Evolutionary conservation across 2,329 filamentous ascomycete species (phyloP), one percentile per base, ranked within the genome.

Genomic region (Cercospora sp.): DNA sequence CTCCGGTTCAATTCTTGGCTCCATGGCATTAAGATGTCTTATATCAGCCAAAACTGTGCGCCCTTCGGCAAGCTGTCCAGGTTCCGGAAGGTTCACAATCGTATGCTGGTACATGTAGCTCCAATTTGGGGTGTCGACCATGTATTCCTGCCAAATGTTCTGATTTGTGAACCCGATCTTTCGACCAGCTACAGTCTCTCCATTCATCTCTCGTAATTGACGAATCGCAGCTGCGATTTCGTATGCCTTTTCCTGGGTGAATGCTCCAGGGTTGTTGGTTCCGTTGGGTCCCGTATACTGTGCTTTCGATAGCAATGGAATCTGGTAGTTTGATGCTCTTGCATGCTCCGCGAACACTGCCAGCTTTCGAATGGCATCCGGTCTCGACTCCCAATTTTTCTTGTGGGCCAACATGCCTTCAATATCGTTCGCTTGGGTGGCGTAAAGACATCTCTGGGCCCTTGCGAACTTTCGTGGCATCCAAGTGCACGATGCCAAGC

Each of bases 341-440:
- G 71, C 71, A 58, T 73, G 71, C 63, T 73, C 71, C 16, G 70
- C 70, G 28, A 72, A 73, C 26, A 73, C 70, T 10, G 71, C 71
- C 34, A 73, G 57, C 51, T 73, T 73, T 40, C 70, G 63, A 12
- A 72, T 70, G 7, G 66, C 30, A 40, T 66, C 68, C 5, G 68
- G 68, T 26, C 69, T 69, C 9, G 61, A 59, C 55, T 73, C 71
- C 71, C 71, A 73, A 18, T 65, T 66, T 9, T 61, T 65, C 62
- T 73, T 73, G 28, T 73, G 61, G 13, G 68, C 43, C 12, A 73
- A 68, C 71, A 71, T 71, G 61, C 68, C 69, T 40, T 71, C 71
- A 18, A 73, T 69, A 26, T 73, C 70, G 30, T 73, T 70, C 4
- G 69, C 66, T 65, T 70, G 57, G 16, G 66, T 68, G 10, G 66